Base-by-base conservation (phyloP, 345 rosid species). In the Citrus unshiu region DNA sequence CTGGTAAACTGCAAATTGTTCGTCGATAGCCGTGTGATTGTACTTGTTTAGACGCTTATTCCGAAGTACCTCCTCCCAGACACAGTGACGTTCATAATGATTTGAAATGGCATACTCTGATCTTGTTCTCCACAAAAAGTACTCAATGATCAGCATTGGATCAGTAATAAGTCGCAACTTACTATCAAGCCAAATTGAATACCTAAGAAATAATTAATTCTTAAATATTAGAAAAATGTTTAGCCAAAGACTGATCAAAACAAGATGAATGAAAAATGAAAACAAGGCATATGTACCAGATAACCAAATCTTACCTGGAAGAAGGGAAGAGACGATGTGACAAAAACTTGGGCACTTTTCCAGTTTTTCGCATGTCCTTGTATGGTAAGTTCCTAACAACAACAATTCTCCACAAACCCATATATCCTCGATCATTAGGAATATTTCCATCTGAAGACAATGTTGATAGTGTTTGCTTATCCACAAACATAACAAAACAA, bases 81-180 rank as follows among this genome's bases (percentile, higher is more conserved):
- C 97, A 91, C 97, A 94, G 24, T 90, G 97, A 24, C 99, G 90
- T 70, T 90, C 97, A 80, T 96, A 96, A 81, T 96, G 98, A 76
- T 89, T 94, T n/a, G 99, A 96, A 82, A 96, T 96, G 81, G 97
- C 99, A 74, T 88, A 94, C 82, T 94, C 97, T 79, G 98, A 89
- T 74, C 78, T 89, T 37, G 83, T 84, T 84, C 93, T 86, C 99
- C 98, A 95, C 77, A 93, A 83, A 83, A 95, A 90, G 91, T 84
- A 84, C 83, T 96, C 98, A 65, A 96, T 85, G 35, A 96, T 87
- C 73, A 89, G 77, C 88, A 94, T 85, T 25, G 97, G 99, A 82
- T 96, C 98, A 71, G 89, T 81, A 63, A 81, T 81, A 64, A 96
- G 98, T 76, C 98, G 90, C 95, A 93, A 84, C 88, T 96, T 96